phyloP scores from a whole-genome alignment of 768 basidiomycete species.

The Suillus brevipes region DNA sequence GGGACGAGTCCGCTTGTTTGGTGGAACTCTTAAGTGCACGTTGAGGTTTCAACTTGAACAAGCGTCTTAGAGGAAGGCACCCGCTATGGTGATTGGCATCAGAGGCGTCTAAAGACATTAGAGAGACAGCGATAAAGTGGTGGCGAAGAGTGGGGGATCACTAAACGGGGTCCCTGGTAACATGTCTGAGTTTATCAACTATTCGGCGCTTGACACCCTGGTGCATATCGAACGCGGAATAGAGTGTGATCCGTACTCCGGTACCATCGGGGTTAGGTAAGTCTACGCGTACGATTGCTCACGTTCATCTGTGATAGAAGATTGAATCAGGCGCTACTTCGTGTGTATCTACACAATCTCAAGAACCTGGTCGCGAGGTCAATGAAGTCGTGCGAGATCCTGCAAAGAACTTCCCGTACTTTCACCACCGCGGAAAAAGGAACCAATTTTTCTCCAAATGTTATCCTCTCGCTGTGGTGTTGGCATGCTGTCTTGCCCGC shows the following conservation, averaged over 20 bases:
- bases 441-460: conserved; percentile 43
- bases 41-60: conserved; percentile 14
- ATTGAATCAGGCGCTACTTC: conserved; percentile 8
- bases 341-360: conserved; percentile 12
- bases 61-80: conserved; percentile 24
- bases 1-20: neutral
- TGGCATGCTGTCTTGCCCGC: conserved; percentile 35
- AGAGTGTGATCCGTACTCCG: conserved; percentile 32
- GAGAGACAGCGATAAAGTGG: conserved; percentile 7
- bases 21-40: conserved; percentile 1
- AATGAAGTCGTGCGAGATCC: conserved; percentile 10
- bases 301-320: conserved; percentile 14
- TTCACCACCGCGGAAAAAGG: conserved; percentile 13
- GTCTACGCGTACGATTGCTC: conserved; percentile 10
- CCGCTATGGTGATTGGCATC: conserved; percentile 23
- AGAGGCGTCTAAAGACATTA: conserved; percentile 27
- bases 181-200: conserved; percentile 32
- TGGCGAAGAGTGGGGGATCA: conserved; percentile 11
- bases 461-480: conserved; percentile 30
- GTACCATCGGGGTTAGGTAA: conserved; percentile 25
- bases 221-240: conserved; percentile 18
- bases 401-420: conserved; percentile 13
- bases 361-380: conserved; percentile 10
- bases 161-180: conserved; percentile 18
- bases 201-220: conserved; percentile 19